phyloP scores from a whole-genome alignment of 2,329 filamentous ascomycete species.

The Pseudogymnoascus sp. region DNA sequence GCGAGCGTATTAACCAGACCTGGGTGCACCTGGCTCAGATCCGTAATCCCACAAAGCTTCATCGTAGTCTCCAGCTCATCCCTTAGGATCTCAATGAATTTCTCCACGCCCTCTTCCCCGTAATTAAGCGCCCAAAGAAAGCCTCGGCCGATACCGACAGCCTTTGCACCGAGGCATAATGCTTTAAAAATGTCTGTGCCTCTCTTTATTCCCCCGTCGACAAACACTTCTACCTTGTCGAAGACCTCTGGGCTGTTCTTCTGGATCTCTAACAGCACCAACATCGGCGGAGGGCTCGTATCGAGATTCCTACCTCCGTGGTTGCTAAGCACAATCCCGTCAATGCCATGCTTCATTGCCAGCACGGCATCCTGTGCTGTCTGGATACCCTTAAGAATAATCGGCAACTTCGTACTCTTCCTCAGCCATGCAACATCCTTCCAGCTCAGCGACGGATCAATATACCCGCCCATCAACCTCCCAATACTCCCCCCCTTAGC shows the following conservation, averaged over 20 bases:
- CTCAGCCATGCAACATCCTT: slow-evolving; percentile 60
- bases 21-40: slow-evolving; percentile 52
- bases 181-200: slow-evolving; percentile 64
- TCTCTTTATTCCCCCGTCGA: slow-evolving; percentile 59
- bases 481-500: slow-evolving; percentile 48
- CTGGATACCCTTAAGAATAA: slow-evolving; percentile 67
- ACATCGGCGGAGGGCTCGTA: slow-evolving; percentile 45
- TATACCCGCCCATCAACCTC: slow-evolving; percentile 48
- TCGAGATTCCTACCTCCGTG: slow-evolving; percentile 57
- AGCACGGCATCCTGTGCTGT: slow-evolving; percentile 54
- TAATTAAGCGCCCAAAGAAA: slow-evolving; percentile 56
- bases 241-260: slow-evolving; percentile 55
- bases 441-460: slow-evolving; percentile 54
- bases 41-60: slow-evolving; percentile 57
- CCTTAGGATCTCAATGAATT: slow-evolving; percentile 43
- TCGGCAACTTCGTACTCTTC: slow-evolving; percentile 44
- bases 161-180: slow-evolving; percentile 56
- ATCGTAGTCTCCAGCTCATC: slow-evolving; percentile 62
- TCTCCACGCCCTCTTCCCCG: slow-evolving; percentile 45
- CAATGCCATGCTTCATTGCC: slow-evolving; percentile 52
- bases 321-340: slow-evolving; percentile 64
- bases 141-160: slow-evolving; percentile 55
- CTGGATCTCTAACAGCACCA: slow-evolving; percentile 57
- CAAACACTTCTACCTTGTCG: slow-evolving; percentile 50
- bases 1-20: slow-evolving; percentile 52